Conservation (phyloP, 2,329 filamentous ascomycete species). For the Pyricularia grisea region DNA sequence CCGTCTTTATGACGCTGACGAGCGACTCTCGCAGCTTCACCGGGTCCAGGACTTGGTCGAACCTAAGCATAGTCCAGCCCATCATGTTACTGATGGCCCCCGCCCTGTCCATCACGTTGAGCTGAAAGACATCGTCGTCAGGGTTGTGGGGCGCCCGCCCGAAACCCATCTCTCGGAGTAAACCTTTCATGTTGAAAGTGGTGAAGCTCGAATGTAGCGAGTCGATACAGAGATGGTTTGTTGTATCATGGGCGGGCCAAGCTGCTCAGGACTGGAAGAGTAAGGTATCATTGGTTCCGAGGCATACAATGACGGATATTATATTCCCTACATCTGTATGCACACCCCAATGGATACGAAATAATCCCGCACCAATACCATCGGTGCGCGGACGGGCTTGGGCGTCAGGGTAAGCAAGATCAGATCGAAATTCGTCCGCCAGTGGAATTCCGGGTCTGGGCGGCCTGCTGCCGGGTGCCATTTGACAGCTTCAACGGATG, state of each 20-base stretch:
- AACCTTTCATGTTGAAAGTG: neutral
- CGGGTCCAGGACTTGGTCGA: conserved; percentile 35
- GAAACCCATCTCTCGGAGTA: neutral
- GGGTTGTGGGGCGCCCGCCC: conserved; percentile 8
- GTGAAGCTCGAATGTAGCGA: neutral
- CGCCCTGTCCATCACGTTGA: conserved; percentile 21
- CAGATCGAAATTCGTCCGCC: neutral
- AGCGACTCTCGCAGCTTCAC: conserved; percentile 26
- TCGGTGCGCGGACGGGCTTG: neutral
- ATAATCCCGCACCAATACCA: neutral
- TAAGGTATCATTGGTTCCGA: neutral
- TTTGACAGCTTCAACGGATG: neutral
- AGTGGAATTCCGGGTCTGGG: neutral
- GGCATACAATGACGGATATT: neutral
- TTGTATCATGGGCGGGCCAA: neutral
- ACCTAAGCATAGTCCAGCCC: conserved; percentile 26
- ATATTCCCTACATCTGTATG: neutral
- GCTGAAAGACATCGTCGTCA: conserved; percentile 19
- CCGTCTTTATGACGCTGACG: conserved; percentile 26
- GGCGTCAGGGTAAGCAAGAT: neutral
- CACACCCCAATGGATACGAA: neutral
- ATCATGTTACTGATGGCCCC: conserved; percentile 14
- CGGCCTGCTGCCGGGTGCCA: neutral
- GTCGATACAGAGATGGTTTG: neutral
- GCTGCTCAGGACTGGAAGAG: neutral